phyloP scores from a whole-genome alignment of 495 filamentous ascomycete genomes.

The Bacidia gigantensis region DNA sequence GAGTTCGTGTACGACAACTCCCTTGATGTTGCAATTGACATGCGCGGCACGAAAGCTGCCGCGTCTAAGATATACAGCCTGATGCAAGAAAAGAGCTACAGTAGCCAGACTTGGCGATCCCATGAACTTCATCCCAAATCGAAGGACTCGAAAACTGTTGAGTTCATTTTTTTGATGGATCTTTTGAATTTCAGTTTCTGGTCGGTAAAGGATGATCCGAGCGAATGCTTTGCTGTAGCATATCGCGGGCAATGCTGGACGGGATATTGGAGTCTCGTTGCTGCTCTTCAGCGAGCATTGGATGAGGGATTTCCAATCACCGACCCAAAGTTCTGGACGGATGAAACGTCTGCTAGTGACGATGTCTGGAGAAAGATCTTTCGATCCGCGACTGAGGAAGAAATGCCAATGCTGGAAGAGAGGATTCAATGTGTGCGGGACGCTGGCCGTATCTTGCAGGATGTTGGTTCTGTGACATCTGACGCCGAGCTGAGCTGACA shows the following conservation, averaged over 20 bases:
- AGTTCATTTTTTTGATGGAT: constrained; percentile 96
- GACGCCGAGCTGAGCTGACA: constrained; percentile 6
- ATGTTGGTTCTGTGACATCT: constrained; percentile 40
- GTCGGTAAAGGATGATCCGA: constrained; percentile 49
- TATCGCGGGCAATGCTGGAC: constrained; percentile 76
- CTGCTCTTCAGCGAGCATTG: constrained; percentile 68
- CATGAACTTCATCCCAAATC: constrained; percentile 83
- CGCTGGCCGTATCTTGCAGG: constrained; percentile 68
- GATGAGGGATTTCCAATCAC: constrained; percentile 92
- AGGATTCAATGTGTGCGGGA: constrained; percentile 69
- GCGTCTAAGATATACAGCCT: constrained; percentile 60
- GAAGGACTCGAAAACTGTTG: constrained; percentile 61
- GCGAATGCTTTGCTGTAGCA: constrained; percentile 60
- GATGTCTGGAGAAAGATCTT: constrained; percentile 66
- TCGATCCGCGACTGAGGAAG: constrained; percentile 69
- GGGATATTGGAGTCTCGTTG: constrained; percentile 91
- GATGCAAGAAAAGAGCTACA: constrained; percentile 78
- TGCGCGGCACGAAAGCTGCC: constrained; percentile 62
- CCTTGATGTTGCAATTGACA: constrained; percentile 80
- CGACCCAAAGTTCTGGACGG: constrained; percentile 71
- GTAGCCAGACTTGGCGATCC: constrained; percentile 67
- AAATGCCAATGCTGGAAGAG: constrained; percentile 73
- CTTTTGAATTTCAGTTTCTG: constrained; percentile 94
- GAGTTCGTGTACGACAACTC: constrained; percentile 84
- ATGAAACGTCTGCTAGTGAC: constrained; percentile 62